Percentiles rank a stretch among this genome's conserved stretches.
Conservation (phyloP, 176 grass and related monocot species). For the Rhynchospora tenuis region DNA sequence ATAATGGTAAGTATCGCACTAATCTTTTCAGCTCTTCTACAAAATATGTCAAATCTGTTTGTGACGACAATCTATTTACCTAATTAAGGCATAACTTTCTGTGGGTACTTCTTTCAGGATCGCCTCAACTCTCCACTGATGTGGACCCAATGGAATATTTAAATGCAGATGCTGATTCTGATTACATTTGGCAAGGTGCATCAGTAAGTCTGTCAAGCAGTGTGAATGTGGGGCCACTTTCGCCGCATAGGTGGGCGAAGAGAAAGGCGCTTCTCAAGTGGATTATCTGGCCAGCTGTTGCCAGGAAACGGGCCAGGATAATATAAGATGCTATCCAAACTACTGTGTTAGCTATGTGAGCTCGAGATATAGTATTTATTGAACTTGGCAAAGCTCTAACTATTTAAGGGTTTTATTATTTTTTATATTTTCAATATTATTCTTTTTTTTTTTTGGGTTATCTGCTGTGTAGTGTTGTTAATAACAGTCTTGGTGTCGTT, state of each 20-base stretch:
- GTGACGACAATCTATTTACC: not conserved
- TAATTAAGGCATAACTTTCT: not conserved
- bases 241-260: not conserved
- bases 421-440: too few species aligned
- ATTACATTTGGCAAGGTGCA: not conserved
- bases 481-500: too few species aligned
- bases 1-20: not conserved
- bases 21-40: not conserved
- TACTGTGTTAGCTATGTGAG: not conserved
- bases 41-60: not conserved
- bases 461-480: too few species aligned
- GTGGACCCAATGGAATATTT: not conserved
- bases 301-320: not conserved
- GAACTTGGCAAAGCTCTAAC: too few species aligned
- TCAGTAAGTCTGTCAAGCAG: not conserved
- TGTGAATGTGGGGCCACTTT: not conserved
- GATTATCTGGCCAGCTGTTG: not conserved
- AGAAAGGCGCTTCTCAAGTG: not conserved
- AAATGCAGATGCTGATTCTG: not conserved
- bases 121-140: not conserved
- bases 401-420: too few species aligned
- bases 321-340: not conserved
- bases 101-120: not conserved
- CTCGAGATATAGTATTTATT: too few species aligned
- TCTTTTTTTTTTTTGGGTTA: too few species aligned